Evolutionary conservation across 768 basidiomycete species (phyloP).

Genomic region (Candolleomyces aberdarensis): DNA sequence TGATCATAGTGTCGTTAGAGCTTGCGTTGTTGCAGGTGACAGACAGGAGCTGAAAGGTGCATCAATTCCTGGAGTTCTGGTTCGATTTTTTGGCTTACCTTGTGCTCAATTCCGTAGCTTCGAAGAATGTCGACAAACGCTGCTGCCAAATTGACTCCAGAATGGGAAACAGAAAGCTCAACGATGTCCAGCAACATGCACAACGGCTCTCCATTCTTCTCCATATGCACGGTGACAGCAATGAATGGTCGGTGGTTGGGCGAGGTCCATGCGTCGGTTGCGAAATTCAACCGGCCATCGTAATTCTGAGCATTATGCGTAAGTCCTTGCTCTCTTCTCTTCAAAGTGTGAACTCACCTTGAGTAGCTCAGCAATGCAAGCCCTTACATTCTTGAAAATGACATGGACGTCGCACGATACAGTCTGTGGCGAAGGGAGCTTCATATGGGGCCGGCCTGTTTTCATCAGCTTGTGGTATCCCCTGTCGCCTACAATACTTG

Average conservation of each 20-base stretch:
- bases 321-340: not conserved
- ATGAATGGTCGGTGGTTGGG: slow-evolving; percentile 30
- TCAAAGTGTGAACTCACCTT: slow-evolving; percentile 12
- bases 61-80: not conserved
- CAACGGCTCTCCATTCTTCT: slow-evolving; percentile 21
- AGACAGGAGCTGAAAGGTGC: slow-evolving; percentile 20
- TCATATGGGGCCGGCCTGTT: slow-evolving; percentile 29
- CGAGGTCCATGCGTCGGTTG: slow-evolving; percentile 34
- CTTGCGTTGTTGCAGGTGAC: slow-evolving; percentile 33
- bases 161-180: slow-evolving; percentile 34
- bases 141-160: slow-evolving; percentile 28
- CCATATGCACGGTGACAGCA: slow-evolving; percentile 28
- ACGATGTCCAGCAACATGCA: slow-evolving; percentile 32
- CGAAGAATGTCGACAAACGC: slow-evolving; percentile 30
- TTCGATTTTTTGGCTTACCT: slow-evolving; percentile 22
- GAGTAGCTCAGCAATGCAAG: slow-evolving; percentile 25
- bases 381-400: slow-evolving; percentile 16
- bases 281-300: slow-evolving; percentile 29
- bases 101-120: slow-evolving; percentile 30
- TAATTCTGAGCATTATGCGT: slow-evolving; percentile 19
- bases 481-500: slow-evolving; percentile 28
- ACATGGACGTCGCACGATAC: slow-evolving; percentile 25
- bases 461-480: slow-evolving; percentile 29
- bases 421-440: slow-evolving; percentile 29
- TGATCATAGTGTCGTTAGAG: slow-evolving; percentile 32